Percentiles rank a stretch among this genome's conserved stretches.
Evolutionary conservation across 441 rosid species (phyloP).

Genomic region (Sinapis alba): DNA sequence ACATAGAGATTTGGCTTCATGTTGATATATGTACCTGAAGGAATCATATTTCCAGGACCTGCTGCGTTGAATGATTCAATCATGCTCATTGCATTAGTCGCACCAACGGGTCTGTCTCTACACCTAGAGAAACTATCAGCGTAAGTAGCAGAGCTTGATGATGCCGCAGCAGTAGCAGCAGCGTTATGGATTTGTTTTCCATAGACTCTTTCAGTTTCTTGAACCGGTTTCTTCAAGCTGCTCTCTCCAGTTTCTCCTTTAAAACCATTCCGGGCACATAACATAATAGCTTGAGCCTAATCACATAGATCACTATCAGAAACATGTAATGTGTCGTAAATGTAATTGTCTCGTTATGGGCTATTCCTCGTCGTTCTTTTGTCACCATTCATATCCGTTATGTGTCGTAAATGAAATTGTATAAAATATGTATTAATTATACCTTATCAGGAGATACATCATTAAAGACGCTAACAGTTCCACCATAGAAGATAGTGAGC

Average conservation of each 20-base stretch:
- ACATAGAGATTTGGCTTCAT: not conserved
- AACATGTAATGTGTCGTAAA: not conserved
- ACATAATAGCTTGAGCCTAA: conserved; percentile 84
- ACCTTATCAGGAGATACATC: conserved; percentile 78
- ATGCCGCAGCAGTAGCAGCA: conserved; percentile 49
- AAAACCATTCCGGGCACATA: conserved; percentile 61
- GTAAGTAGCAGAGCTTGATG: conserved; percentile 55
- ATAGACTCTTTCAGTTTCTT: conserved; percentile 44
- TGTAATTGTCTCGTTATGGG: no score
- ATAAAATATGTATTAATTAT: not conserved
- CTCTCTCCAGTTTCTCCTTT: conserved; percentile 30
- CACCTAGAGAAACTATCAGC: conserved; percentile 50
- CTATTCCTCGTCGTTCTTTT: no score
- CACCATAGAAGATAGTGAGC: conserved; percentile 71
- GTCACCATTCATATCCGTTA: no score
- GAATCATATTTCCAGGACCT: conserved; percentile 46
- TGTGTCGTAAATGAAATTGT: not conserved
- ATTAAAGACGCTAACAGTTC: conserved; percentile 63
- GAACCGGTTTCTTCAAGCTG: conserved; percentile 28
- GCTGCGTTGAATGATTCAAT: conserved; percentile 45
- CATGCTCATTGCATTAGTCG: conserved; percentile 45
- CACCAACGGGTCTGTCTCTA: conserved; percentile 47
- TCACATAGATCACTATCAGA: not conserved
- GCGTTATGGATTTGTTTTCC: conserved; percentile 44
- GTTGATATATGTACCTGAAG: conserved; percentile 48